Evolutionary conservation across 352 stramenopile genomes (phyloP).

Genomic region (Globisporangium iwayamae): DNA sequence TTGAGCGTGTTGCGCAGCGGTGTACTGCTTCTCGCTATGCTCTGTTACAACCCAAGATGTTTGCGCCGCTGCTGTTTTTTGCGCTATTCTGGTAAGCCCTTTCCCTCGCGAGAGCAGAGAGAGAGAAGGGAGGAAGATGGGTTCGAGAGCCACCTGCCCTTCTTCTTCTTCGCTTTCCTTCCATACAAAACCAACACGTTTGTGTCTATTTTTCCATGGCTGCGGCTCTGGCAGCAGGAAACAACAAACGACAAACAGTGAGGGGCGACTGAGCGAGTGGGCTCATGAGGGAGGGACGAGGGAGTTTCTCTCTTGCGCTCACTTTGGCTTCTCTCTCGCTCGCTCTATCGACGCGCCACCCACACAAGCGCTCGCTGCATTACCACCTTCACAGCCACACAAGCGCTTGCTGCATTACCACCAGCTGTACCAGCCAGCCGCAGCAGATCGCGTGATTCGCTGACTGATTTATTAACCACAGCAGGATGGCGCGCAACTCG

Average conservation of each 20-base stretch:
- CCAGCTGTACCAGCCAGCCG: background rate
- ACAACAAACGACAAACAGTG: background rate
- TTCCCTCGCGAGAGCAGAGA: background rate
- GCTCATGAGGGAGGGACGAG: background rate
- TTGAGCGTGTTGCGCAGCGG: no score
- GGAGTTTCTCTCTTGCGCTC: background rate
- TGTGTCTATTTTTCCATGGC: conserved; percentile 1
- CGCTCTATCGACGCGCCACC: background rate
- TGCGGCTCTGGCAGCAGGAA: background rate
- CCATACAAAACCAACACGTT: background rate
- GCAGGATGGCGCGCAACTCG: conserved; percentile 28
- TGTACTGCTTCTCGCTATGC: no score
- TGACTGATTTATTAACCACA: background rate
- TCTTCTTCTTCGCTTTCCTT: background rate
- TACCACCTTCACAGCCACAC: background rate
- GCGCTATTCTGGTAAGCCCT: no score
- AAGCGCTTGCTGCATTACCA: background rate
- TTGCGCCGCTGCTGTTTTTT: no score
- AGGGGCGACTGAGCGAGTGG: background rate
- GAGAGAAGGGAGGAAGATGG: background rate
- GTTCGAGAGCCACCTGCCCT: background rate
- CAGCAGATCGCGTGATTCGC: background rate
- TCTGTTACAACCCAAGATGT: no score
- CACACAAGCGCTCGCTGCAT: background rate
- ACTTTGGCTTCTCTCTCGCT: conserved; percentile 10